Evolutionary conservation across 371 early-diverging fungal species (phyloP).

Genomic region (Haplosporangium sp.): DNA sequence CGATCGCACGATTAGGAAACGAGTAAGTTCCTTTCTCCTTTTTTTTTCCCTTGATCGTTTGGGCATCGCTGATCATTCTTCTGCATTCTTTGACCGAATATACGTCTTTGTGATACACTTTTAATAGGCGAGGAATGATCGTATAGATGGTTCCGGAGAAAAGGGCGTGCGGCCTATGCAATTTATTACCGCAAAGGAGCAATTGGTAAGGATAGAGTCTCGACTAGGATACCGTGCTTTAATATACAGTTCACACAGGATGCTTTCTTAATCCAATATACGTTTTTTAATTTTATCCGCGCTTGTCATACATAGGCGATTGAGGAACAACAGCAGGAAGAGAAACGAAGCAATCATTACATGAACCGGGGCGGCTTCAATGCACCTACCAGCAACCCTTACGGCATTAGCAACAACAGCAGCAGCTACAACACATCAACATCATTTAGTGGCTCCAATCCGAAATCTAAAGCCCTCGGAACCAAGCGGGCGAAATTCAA

Average conservation of each 20-base stretch:
- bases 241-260: too few species aligned
- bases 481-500: conserved; percentile 46
- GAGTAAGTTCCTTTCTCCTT: conserved; percentile 8
- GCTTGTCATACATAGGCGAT: conserved; percentile 15
- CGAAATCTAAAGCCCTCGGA: conserved; percentile 25
- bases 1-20: conserved; percentile 34
- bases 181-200: conserved; percentile 53
- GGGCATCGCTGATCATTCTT: neutral
- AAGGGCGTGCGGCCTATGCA: neutral
- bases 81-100: neutral
- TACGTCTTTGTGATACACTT: neutral
- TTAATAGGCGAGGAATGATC: conserved; percentile 15
- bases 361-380: conserved; percentile 23
- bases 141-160: conserved; percentile 10
- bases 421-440: neutral
- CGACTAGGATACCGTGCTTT: too few species aligned
- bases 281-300: conserved; percentile 3
- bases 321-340: conserved; percentile 35
- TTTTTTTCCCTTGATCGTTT: too few species aligned
- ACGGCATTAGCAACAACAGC: neutral
- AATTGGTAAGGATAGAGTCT: conserved; percentile 22
- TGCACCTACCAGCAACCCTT: conserved; percentile 10
- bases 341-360: conserved; percentile 28
- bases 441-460: neutral
- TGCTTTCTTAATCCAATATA: too few species aligned